Evolutionary conservation across 805 yeast genomes (phyloP), one percentile per base, ranked within the genome.

Genomic region (Cyberlindnera americana): DNA sequence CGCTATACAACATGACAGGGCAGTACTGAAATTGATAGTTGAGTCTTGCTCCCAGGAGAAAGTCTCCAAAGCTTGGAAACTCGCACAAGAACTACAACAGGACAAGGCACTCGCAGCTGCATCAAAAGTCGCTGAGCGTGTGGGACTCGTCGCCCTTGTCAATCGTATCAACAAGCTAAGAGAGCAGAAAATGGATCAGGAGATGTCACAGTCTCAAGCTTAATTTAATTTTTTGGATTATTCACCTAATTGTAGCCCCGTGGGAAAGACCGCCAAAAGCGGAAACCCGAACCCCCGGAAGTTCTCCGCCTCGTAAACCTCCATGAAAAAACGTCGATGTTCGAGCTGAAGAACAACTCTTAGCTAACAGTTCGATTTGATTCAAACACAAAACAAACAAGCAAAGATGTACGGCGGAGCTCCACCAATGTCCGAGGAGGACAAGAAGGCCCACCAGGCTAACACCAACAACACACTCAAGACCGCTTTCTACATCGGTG

Each of bases 31-130:
- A 53, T 69, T 87, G 42, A 78, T 90, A 58, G 90, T 83, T 4
- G 68, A 65, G 12, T 78, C 91, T 1, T 90, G 96, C 61, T 69
- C 77, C 15, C 83, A 79, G 17, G 74, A 78, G 29, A 75, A 80
- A 39, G 59, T 73, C 29, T 72, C 73, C 38, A 82, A 81, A 59
- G 93, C 95, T 1, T 67, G 78, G 46, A 79, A 83, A 24, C 59
- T 93, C 21, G 89, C 78, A 7, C 72, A 70, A 44, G 77, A 83
- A 53, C 67, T 91, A 50, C 77, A 78, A 50, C 83, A 79, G 49
- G 91, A 84, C 46, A 79, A 83, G 49, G 95, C 95, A 3, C 65
- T 90, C 46, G 73, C 72, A 40, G 96, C 96, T 0, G 96, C 97
- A 1, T 67, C 77, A 12, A 83, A 83, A 61, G 85, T 91, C 39